phyloP scores from a whole-genome alignment of 768 basidiomycete genomes.

The Phaeotremella fagi region DNA sequence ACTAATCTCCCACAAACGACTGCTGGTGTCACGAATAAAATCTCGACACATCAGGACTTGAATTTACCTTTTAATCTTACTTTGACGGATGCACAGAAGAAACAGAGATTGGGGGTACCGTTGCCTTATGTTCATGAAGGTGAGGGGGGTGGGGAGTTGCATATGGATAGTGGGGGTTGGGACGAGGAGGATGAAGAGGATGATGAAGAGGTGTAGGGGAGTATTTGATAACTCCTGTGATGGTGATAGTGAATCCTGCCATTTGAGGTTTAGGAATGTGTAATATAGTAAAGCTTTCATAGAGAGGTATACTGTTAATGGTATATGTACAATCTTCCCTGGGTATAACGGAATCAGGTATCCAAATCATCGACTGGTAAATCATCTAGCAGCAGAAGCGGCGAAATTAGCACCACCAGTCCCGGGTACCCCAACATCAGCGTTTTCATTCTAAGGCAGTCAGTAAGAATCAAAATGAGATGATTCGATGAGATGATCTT shows the following conservation, averaged over 20 bases:
- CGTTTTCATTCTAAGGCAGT: constrained; percentile 22
- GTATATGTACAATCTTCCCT: neutral
- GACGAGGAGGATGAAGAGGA: neutral
- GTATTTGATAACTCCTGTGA: too few relatives aligned
- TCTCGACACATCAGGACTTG: constrained; percentile 59
- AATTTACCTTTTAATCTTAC: constrained; percentile 81
- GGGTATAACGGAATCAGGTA: neutral
- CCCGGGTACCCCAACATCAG: constrained; percentile 41
- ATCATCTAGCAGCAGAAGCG: constrained; percentile 7
- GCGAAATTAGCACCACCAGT: constrained; percentile 42
- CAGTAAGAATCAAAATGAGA: neutral
- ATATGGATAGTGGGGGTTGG: constrained; percentile 7
- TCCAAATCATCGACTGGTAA: neutral
- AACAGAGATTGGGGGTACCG: constrained; percentile 72
- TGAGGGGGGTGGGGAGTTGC: constrained; percentile 36
- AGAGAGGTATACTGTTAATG: neutral
- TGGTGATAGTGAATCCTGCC: too few relatives aligned
- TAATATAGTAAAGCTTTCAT: neutral
- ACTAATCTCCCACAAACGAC: constrained; percentile 39
- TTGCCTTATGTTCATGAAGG: constrained; percentile 88
- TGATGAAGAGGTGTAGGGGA: neutral
- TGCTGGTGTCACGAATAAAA: neutral
- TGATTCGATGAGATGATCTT: neutral
- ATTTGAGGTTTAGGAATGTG: neutral
- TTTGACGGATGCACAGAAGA: constrained; percentile 75